A percentile compares a stretch with the other conserved stretches of the same genome.
These are phyloP conservation scores for Pittosporum tobira DNA, from an alignment of 129 eudicot genomes.

Conservation along the genomic window DNA sequence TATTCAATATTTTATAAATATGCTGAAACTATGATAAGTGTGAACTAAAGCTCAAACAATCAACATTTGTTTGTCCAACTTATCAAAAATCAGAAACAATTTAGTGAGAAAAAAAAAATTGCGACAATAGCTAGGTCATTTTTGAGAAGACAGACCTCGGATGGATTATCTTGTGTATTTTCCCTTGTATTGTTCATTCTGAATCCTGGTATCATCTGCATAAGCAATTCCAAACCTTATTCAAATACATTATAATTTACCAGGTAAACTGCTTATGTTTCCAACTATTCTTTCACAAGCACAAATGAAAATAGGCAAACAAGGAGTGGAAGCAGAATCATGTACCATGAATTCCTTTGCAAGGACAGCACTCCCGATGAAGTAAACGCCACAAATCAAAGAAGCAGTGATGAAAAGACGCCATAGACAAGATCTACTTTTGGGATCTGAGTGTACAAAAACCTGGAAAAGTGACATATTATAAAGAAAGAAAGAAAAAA, in stretches of 20 bases:
- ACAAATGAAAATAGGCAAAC: not conserved
- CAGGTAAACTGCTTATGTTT: no score
- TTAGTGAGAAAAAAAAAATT: not conserved
- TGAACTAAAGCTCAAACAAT: not conserved
- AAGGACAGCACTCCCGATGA: conserved; percentile 36
- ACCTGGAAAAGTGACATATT: conserved; percentile 29
- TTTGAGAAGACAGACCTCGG: conserved; percentile 35
- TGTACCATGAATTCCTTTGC: conserved; percentile 44
- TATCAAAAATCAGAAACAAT: not conserved
- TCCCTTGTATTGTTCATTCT: conserved; percentile 21
- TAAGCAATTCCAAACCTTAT: no score
- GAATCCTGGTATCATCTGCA: conserved; percentile 23
- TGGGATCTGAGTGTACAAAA: conserved; percentile 32
- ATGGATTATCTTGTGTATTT: conserved; percentile 10
- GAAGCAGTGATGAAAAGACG: conserved; percentile 31
- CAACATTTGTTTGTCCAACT: not conserved
- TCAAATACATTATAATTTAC: no score
- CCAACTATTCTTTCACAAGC: not conserved
- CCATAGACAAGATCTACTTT: conserved; percentile 30
- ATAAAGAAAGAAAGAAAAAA: not conserved
- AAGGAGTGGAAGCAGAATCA: not conserved
- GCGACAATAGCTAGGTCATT: not conserved
- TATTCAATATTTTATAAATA: not conserved
- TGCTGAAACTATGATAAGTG: not conserved
- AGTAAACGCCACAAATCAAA: conserved; percentile 44